Evolutionary conservation across 129 eudicot species (phyloP).

Genomic region (Heracleum sosnowskyi): DNA sequence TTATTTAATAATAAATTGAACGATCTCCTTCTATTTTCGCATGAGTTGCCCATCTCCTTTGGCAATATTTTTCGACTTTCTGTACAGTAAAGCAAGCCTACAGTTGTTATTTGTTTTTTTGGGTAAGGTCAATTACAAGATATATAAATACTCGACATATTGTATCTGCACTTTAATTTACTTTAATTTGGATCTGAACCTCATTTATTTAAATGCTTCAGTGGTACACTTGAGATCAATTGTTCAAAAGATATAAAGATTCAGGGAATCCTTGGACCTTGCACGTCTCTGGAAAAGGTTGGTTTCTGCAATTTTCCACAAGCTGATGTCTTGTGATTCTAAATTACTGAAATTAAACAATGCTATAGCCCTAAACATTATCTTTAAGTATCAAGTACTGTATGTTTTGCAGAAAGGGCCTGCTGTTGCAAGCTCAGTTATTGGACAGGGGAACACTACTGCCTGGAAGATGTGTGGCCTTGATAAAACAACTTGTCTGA

Average conservation of each 20-base stretch:
- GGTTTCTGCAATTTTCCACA: constrained; percentile 10
- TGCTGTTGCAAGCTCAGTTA: constrained; percentile 78
- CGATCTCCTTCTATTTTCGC: background rate
- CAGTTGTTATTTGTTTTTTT: too few species aligned
- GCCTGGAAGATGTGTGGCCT: constrained; percentile 95
- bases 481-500: constrained; percentile 69
- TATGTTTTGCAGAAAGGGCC: constrained; percentile 78
- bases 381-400: background rate
- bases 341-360: background rate
- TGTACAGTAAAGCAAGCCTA: too few species aligned
- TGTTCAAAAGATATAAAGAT: constrained; percentile 88
- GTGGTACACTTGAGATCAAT: constrained; percentile 83
- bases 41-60: background rate
- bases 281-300: constrained; percentile 95
- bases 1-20: background rate
- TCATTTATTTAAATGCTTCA: constrained; percentile 26
- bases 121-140: background rate
- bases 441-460: constrained; percentile 95
- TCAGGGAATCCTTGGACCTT: constrained; percentile 93
- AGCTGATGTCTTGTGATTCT: constrained; percentile 3
- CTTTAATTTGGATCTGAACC: background rate
- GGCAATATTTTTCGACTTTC: background rate
- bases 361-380: background rate
- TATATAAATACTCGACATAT: background rate
- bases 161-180: background rate